A percentile compares a stretch with the other conserved stretches of the same genome.
Evolutionary conservation across 306 rosid genomes (phyloP).

Genomic region (Citrullus mucosospermus): DNA sequence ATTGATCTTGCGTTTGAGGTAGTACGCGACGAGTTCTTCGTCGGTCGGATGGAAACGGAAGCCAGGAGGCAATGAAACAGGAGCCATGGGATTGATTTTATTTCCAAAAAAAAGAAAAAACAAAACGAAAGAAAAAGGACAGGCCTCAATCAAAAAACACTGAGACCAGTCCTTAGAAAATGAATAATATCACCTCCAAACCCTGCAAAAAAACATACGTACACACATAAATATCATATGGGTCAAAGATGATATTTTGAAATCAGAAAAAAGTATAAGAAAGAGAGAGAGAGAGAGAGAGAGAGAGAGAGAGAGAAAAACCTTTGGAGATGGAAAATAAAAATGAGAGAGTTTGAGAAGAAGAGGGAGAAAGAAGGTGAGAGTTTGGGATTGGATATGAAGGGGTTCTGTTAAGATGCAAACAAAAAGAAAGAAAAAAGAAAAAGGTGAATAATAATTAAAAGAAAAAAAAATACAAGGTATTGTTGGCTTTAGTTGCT

Average conservation of each 20-base stretch:
- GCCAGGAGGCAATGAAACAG: slow-evolving; percentile 90
- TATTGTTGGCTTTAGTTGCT: slow-evolving; percentile 25
- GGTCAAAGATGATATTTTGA: not conserved
- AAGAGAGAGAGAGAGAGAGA: not conserved
- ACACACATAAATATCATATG: not conserved
- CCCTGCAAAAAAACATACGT: not conserved
- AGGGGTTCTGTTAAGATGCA: slow-evolving; percentile 61
- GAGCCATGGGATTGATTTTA: slow-evolving; percentile 35
- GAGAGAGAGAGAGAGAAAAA: slow-evolving; percentile 7
- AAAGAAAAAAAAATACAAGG: not conserved
- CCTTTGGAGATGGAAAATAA: slow-evolving; percentile 20
- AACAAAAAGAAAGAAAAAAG: slow-evolving; percentile 37
- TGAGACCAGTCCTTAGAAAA: slow-evolving; percentile 3
- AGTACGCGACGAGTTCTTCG: slow-evolving; percentile 86
- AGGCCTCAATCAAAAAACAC: slow-evolving; percentile 5
- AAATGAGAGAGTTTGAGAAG: not conserved
- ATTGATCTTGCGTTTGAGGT: slow-evolving; percentile 84
- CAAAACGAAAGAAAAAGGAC: not conserved
- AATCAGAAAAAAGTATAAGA: not conserved
- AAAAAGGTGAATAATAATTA: not conserved
- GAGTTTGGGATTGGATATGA: slow-evolving; percentile 38
- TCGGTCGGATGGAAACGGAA: slow-evolving; percentile 91
- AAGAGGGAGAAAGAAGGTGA: slow-evolving; percentile 11
- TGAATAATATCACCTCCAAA: not conserved
- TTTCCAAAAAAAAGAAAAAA: not conserved